Evolutionary conservation across 345 rosid species (phyloP).

Genomic region (Eucalyptus pauciflora): DNA sequence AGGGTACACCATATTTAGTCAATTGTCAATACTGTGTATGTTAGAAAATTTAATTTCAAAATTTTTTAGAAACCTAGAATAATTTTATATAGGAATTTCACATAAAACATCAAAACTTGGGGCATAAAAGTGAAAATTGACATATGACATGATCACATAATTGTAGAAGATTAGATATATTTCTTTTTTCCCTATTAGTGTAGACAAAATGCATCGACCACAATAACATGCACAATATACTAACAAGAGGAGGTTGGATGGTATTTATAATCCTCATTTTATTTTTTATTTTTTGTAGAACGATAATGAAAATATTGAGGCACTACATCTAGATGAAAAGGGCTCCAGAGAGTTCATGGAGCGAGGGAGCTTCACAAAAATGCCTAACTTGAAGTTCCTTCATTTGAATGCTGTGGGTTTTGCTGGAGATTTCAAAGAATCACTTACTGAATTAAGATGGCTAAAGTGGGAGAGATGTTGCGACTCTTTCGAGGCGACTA

Average conservation of each 20-base stretch:
- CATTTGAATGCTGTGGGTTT: background rate
- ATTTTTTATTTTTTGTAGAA: too few species aligned
- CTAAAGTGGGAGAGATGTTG: too few species aligned
- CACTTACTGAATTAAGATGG: background rate
- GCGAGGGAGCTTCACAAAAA: fast-evolving
- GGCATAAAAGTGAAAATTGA: background rate
- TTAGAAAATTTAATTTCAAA: background rate
- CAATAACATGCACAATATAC: too few species aligned
- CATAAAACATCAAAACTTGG: background rate
- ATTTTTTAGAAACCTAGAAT: background rate
- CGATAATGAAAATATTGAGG: too few species aligned
- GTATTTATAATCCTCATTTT: background rate
- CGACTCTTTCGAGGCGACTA: fast-evolving
- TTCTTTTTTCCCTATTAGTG: background rate
- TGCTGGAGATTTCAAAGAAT: background rate
- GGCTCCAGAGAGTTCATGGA: background rate
- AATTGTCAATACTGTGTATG: fast-evolving
- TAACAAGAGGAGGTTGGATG: background rate
- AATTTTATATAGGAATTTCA: background rate
- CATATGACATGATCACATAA: fast-evolving
- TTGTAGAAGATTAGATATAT: background rate
- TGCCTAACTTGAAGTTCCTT: background rate
- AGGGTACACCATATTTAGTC: background rate
- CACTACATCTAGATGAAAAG: fast-evolving
- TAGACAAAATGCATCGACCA: too few species aligned